Evolutionary conservation across 495 filamentous ascomycete species (phyloP), one percentile per base, ranked within the genome.

Genomic region (Aspergillus sclerotiicarbonarius): DNA sequence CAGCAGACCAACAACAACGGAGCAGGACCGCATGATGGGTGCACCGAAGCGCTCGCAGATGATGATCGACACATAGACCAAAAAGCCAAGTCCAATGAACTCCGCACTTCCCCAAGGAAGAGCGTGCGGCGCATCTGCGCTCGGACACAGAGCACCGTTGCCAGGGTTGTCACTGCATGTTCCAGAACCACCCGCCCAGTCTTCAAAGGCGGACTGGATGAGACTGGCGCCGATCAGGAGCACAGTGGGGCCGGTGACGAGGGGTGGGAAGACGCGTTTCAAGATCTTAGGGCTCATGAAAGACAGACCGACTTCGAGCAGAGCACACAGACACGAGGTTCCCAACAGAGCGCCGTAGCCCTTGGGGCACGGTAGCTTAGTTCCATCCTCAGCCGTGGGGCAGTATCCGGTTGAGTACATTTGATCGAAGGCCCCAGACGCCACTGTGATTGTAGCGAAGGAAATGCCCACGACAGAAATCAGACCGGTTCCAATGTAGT

Each of bases 21-120:
- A 83, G 50, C 86, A 91, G 43, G 78, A 83, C 65, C 87, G 86
- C 82, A 90, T 84, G 61, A 89, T 86, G 0, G 90, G 90, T 8
- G 86, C 84, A 9, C 92, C 92, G 70, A 92, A 94, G 8, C 88
- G 83, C 71, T 94, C 91, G 67, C 87, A 90, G 15, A 94, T 62
- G 68, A 94, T 90, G 68, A 94, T 95, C 25, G 90, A 91, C n/a
- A 91, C 58, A 68, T 96, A 96, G 41, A 95, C 92, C 21, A 86
- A 84, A 76, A 97, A 96, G 1, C 92, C 92, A 1, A 97, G 83
- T 4, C 92, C 91, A 47, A 97, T 87, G 67, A 91, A 95, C 70
- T 96, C 84, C 12, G 91, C 80, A 45, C 86, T 88, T 18, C 91
- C 92, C 92, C 92, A 97, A 1, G 88, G 89, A 0, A 96, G 79